A percentile compares a stretch with the other conserved stretches of the same genome.
phyloP scores from a whole-genome alignment of 1,284 basidiomycete species.

The Cystobasidium slooffiae region DNA sequence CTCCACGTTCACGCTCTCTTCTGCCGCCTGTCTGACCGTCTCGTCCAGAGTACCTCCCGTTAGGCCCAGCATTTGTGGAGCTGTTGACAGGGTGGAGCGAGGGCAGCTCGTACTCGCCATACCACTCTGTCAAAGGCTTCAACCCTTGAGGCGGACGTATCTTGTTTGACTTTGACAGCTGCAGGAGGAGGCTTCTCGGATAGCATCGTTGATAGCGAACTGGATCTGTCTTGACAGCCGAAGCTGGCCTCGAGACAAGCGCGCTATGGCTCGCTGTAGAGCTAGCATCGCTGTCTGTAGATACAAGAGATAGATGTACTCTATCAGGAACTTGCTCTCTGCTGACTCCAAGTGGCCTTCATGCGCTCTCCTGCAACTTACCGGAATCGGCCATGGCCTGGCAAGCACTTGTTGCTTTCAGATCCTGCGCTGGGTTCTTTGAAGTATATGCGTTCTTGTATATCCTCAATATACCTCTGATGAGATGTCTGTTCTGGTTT shows the following conservation, averaged over 20 bases:
- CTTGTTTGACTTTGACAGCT: slow-evolving; percentile 38
- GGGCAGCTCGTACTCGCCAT: slow-evolving; percentile 41
- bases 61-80: neutral
- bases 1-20: slow-evolving; percentile 17
- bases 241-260: slow-evolving; percentile 26
- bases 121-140: slow-evolving; percentile 38
- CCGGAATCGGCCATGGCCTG: slow-evolving; percentile 19
- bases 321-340: neutral
- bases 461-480: neutral
- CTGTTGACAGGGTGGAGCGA: slow-evolving; percentile 5
- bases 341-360: neutral
- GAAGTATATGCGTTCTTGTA: neutral
- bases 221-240: slow-evolving; percentile 14
- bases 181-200: slow-evolving; percentile 13
- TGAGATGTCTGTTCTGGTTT: neutral
- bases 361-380: slow-evolving; percentile 4
- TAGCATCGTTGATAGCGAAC: slow-evolving; percentile 28
- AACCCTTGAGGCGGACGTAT: slow-evolving; percentile 22
- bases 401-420: neutral
- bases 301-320: neutral
- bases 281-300: slow-evolving; percentile 22
- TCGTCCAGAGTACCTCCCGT: slow-evolving; percentile 7
- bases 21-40: slow-evolving; percentile 14
- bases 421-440: neutral
- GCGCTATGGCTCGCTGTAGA: slow-evolving; percentile 28